Conservation (phyloP, 495 filamentous ascomycete species). For the Hypoxylon lienhwacheense region DNA sequence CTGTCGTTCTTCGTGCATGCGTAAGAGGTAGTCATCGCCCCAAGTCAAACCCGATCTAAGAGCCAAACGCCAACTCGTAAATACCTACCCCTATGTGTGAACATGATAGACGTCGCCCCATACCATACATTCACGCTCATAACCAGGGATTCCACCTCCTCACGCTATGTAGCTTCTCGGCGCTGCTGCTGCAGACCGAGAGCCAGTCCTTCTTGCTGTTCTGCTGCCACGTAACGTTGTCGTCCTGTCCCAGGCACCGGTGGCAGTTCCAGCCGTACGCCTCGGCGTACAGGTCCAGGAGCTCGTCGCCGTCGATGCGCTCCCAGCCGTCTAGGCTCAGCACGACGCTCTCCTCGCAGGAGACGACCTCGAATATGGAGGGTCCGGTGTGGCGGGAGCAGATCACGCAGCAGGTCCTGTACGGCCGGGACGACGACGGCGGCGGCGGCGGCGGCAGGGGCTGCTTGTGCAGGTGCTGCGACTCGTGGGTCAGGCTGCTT, state of each 20-base stretch:
- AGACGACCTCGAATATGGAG: slow-evolving; percentile 30
- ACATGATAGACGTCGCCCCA: too few relatives aligned
- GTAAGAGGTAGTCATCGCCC: too few relatives aligned
- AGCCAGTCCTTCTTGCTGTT: slow-evolving; percentile 32
- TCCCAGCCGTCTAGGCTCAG: slow-evolving; percentile 27
- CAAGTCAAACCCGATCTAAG: too few relatives aligned
- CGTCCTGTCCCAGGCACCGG: slow-evolving; percentile 21
- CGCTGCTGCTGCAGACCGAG: slow-evolving; percentile 14
- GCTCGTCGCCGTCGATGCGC: slow-evolving; percentile 13
- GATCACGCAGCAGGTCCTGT: slow-evolving; percentile 21
- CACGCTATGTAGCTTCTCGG: slow-evolving; percentile 21
- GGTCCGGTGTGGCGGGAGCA: slow-evolving; percentile 24
- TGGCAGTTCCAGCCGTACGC: slow-evolving; percentile 32
- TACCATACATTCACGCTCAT: not conserved
- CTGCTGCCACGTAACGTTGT: slow-evolving; percentile 25
- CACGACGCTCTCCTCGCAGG: slow-evolving; percentile 30
- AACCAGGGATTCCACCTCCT: slow-evolving; percentile 29
- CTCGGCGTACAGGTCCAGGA: slow-evolving; percentile 28
- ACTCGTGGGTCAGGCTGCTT: slow-evolving; percentile 22
- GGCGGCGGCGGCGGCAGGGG: slow-evolving; percentile 5
- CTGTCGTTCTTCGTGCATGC: too few relatives aligned
- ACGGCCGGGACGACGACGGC: not conserved
- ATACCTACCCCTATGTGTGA: too few relatives aligned
- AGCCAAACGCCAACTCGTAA: too few relatives aligned
- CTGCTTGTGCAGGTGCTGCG: slow-evolving; percentile 27